A percentile compares a stretch with the other conserved stretches of the same genome.
Conservation (phyloP, 495 filamentous ascomycete genomes). For the Xylona heveae region DNA sequence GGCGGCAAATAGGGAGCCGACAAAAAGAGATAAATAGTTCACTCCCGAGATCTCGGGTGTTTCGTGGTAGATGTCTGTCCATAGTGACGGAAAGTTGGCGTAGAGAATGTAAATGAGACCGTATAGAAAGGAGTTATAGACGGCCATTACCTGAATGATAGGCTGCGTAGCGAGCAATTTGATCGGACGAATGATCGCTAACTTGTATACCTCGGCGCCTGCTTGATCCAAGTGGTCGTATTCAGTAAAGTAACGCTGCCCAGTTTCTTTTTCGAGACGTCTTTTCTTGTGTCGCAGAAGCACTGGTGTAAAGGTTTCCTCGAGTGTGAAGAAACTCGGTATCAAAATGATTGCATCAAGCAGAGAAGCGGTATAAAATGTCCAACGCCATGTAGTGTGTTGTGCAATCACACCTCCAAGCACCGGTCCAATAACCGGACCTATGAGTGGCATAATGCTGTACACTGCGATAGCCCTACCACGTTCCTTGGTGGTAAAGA, state of each 20-base stretch:
- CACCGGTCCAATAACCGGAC: constrained; percentile 34
- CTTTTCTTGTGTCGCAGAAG: constrained; percentile 34
- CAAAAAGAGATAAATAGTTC: constrained; percentile 16
- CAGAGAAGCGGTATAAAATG: constrained; percentile 18
- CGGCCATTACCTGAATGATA: constrained; percentile 15
- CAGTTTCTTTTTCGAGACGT: constrained; percentile 35
- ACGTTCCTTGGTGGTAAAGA: constrained; percentile 21
- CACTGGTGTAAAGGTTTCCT: constrained; percentile 43
- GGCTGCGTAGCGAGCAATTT: constrained; percentile 18
- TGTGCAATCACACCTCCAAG: constrained; percentile 30
- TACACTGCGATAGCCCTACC: constrained; percentile 29
- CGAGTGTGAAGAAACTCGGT: constrained; percentile 22
- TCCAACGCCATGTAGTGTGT: constrained; percentile 43
- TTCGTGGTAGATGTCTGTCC: constrained; percentile 15
- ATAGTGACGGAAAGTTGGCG: constrained; percentile 19
- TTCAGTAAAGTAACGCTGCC: constrained; percentile 25
- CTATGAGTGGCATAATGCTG: constrained; percentile 26
- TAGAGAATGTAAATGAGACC: constrained; percentile 20
- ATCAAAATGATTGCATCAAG: constrained; percentile 12
- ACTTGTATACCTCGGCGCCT: constrained; percentile 10
- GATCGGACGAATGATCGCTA: constrained; percentile 14
- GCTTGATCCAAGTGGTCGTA: too few species aligned
- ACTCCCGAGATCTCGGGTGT: constrained; percentile 13
- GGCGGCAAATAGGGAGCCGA: constrained; percentile 6
- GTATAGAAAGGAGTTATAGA: constrained; percentile 17